phyloP scores from a whole-genome alignment of 371 early-diverging fungal species.

The Mucor irregularis region DNA sequence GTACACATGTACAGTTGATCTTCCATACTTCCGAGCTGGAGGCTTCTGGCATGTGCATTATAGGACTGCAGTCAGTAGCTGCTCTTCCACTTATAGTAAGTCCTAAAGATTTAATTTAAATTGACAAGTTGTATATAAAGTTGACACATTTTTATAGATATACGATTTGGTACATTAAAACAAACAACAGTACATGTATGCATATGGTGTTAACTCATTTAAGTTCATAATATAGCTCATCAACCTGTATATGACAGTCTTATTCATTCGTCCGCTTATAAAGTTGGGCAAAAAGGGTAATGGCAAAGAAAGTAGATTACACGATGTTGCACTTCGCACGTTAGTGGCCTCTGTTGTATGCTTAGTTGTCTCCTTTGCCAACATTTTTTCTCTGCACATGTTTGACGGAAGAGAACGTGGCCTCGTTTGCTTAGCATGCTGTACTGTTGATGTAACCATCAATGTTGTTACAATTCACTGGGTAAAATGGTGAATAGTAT shows the following conservation, averaged over 20 bases:
- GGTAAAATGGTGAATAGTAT: slow-evolving; percentile 25
- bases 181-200: neutral
- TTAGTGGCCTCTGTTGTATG: slow-evolving; percentile 50
- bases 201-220: neutral
- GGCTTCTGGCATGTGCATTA: slow-evolving; percentile 42
- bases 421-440: slow-evolving; percentile 49
- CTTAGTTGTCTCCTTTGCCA: slow-evolving; percentile 50
- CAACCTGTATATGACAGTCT: slow-evolving; percentile 48
- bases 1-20: slow-evolving; percentile 24
- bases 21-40: slow-evolving; percentile 43
- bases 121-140: neutral
- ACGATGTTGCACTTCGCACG: slow-evolving; percentile 49
- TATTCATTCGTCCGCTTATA: slow-evolving; percentile 48
- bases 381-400: slow-evolving; percentile 42
- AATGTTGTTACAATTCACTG: slow-evolving; percentile 60
- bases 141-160: slow-evolving; percentile 7
- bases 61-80: slow-evolving; percentile 51
- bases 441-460: slow-evolving; percentile 60
- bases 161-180: slow-evolving; percentile 50
- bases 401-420: slow-evolving; percentile 53
- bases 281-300: slow-evolving; percentile 15
- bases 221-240: slow-evolving; percentile 22
- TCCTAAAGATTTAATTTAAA: no score
- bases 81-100: slow-evolving; percentile 47
- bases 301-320: slow-evolving; percentile 39